Evolutionary conservation across 164 flowering plant species (phyloP).

Genomic region (Stephania cephalantha): DNA sequence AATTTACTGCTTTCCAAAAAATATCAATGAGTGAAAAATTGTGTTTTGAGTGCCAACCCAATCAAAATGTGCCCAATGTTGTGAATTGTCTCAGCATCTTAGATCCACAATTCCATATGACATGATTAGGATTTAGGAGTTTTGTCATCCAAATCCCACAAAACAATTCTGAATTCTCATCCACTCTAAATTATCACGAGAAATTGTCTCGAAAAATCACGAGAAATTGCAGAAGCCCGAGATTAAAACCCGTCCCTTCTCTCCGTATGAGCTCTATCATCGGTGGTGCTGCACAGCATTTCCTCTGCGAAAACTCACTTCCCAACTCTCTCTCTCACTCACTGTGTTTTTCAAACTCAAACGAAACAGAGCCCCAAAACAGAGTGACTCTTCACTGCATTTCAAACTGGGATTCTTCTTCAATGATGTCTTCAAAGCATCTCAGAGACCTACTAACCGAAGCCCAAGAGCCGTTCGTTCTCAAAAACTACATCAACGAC

Average conservation of each 20-base stretch:
- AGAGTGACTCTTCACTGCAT: no score
- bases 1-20: no score
- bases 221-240: neutral
- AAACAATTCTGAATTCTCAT: neutral
- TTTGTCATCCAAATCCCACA: no score
- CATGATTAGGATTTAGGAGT: no score
- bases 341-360: neutral
- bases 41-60: no score
- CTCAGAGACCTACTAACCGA: conserved; percentile 59
- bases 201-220: neutral
- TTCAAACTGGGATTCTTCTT: neutral
- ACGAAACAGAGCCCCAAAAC: neutral
- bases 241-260: neutral
- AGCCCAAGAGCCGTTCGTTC: conserved; percentile 88
- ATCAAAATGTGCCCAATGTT: no score
- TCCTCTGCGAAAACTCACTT: neutral
- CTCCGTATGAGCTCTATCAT: neutral
- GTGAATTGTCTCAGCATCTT: no score
- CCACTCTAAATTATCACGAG: neutral
- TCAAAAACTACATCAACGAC: conserved; percentile 52
- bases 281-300: neutral
- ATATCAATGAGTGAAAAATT: no score
- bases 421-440: conserved; percentile 41
- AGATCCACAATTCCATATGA: no score
- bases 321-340: neutral